phyloP scores from a whole-genome alignment of 345 rosid species.

The Pistacia integerrima region DNA sequence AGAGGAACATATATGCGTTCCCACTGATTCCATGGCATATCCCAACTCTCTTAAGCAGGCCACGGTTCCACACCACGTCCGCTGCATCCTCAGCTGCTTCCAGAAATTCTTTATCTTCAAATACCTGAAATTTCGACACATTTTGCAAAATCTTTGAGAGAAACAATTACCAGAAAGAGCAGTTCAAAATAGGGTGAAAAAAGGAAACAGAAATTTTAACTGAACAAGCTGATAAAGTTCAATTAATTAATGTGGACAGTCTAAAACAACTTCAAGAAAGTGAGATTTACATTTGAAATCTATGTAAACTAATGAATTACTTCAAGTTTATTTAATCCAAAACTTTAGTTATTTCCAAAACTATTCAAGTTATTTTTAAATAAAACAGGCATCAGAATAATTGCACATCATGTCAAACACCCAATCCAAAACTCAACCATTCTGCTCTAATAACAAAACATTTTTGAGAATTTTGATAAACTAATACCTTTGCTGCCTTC shows the following conservation, averaged over 20 bases:
- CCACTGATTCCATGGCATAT: constrained; percentile 80
- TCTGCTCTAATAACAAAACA: not conserved
- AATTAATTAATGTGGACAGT: not conserved
- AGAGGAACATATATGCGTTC: constrained; percentile 58
- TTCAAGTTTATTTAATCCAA: not conserved
- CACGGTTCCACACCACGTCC: constrained; percentile 68
- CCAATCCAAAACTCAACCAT: not conserved
- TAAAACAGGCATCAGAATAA: not conserved
- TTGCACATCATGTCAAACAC: not conserved
- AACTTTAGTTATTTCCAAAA: not conserved
- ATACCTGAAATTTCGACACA: constrained; percentile 41
- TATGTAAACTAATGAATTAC: not conserved
- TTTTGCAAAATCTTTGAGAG: not conserved
- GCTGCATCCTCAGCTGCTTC: constrained; percentile 60
- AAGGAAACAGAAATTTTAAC: not conserved
- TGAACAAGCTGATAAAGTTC: not conserved
- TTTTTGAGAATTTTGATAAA: not conserved
- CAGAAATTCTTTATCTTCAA: constrained; percentile 55
- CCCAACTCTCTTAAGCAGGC: constrained; percentile 71
- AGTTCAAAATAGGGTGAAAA: not conserved
- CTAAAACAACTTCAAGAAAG: not conserved
- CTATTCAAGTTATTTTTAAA: not conserved
- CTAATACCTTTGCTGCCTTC: constrained; percentile 65
- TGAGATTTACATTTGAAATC: not conserved
- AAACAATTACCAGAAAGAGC: not conserved